phyloP scores from a whole-genome alignment of 345 rosid species.

The Syzygium aromaticum region DNA sequence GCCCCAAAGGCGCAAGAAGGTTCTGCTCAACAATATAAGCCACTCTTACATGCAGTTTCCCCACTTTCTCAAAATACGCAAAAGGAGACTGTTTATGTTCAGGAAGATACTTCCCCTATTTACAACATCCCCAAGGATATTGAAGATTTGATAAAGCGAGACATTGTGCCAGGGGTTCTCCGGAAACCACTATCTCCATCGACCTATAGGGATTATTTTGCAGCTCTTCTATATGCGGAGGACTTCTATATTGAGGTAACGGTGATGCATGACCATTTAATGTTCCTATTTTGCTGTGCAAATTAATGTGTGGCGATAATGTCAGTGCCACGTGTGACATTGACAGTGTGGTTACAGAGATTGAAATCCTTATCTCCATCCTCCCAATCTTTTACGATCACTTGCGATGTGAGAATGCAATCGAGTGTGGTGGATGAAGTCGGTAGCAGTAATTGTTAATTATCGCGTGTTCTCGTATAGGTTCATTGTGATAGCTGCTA shows the following conservation, averaged over 20 bases:
- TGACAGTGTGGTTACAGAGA: not conserved
- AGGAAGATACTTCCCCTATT: not conserved
- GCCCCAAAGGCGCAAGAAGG: not conserved
- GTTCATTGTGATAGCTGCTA: not conserved
- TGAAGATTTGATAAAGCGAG: not conserved
- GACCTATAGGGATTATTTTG: not conserved
- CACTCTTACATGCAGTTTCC: not conserved
- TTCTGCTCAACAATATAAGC: not conserved
- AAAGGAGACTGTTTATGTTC: not conserved
- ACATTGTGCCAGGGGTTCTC: not conserved
- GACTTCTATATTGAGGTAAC: not conserved
- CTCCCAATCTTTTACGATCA: not conserved
- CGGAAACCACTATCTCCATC: not conserved
- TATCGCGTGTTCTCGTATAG: not conserved
- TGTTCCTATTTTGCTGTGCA: not conserved
- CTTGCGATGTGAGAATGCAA: not conserved
- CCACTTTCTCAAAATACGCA: not conserved
- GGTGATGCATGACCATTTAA: not conserved
- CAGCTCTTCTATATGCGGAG: not conserved
- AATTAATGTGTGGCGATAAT: not conserved
- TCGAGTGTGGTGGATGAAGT: not conserved
- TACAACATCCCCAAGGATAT: not conserved
- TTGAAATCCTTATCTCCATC: not conserved
- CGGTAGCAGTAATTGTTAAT: not conserved
- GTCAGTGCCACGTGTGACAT: not conserved